phyloP scores from a whole-genome alignment of 1,284 basidiomycete species.

The Rhodotorula sp. region DNA sequence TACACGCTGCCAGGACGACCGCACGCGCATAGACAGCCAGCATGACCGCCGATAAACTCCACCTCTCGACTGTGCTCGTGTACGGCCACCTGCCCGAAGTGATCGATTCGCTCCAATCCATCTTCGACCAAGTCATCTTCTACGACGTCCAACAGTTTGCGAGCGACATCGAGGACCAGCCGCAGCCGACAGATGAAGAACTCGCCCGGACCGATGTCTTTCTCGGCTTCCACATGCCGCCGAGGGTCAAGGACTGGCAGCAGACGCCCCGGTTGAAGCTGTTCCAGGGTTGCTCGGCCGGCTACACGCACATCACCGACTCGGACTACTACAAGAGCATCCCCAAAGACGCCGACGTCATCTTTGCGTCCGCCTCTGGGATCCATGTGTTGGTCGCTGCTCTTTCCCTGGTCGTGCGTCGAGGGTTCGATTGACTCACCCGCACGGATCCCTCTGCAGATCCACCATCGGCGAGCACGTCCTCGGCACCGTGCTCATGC shows the following conservation, averaged over 20 bases:
- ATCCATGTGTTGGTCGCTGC: constrained; percentile 23
- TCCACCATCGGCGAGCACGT: constrained; percentile 34
- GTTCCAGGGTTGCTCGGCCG: constrained; percentile 21
- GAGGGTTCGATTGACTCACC: not conserved
- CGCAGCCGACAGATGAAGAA: constrained; percentile 14
- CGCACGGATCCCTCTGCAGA: not conserved
- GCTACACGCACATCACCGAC: constrained; percentile 21
- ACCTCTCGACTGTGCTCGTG: constrained; percentile 11
- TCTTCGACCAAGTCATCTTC: constrained; percentile 14
- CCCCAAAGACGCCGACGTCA: not conserved
- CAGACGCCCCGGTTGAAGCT: constrained; percentile 31
- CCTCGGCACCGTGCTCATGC: constrained; percentile 22
- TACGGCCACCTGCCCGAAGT: constrained; percentile 3
- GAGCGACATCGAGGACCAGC: not conserved
- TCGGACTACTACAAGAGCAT: constrained; percentile 23
- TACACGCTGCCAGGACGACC: no score
- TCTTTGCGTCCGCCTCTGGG: constrained; percentile 28
- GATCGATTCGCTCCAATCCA: constrained; percentile 9
- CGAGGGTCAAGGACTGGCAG: constrained; percentile 2
- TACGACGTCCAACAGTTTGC: not conserved
- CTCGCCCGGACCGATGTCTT: constrained; percentile 20
- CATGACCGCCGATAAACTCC: constrained; percentile 21
- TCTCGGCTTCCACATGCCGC: constrained; percentile 22
- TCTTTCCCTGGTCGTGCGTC: not conserved
- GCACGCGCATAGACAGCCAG: not conserved